Conservation (phyloP, 2,329 filamentous ascomycete genomes). For the Diaporthe sp. region DNA sequence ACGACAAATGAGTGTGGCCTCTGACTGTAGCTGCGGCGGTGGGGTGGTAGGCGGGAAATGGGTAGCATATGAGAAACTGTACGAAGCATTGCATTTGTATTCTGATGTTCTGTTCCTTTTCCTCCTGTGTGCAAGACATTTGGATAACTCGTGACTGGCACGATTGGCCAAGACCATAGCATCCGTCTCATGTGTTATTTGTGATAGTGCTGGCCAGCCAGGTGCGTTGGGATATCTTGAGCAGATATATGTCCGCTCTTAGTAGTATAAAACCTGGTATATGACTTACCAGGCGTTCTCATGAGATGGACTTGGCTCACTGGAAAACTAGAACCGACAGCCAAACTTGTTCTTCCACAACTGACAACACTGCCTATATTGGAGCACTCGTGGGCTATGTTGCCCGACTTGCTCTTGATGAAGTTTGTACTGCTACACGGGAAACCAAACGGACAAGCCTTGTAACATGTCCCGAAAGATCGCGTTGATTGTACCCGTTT, state of each 20-base stretch:
- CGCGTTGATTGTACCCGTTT: too few relatives aligned
- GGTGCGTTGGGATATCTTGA: too few relatives aligned
- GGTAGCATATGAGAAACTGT: slow-evolving; percentile 36
- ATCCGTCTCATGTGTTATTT: neutral
- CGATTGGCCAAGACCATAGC: neutral
- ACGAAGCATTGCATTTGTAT: slow-evolving; percentile 39
- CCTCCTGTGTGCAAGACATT: neutral
- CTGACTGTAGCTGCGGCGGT: neutral
- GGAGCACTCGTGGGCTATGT: neutral
- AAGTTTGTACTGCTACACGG: neutral
- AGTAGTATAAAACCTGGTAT: too few relatives aligned
- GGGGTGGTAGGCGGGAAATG: neutral
- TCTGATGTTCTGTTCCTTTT: neutral
- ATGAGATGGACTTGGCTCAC: too few relatives aligned
- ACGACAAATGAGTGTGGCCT: slow-evolving; percentile 39
- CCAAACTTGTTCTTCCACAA: neutral
- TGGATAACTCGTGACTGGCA: neutral
- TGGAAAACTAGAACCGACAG: neutral
- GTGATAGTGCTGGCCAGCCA: neutral
- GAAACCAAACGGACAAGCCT: too few relatives aligned
- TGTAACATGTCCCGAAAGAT: too few relatives aligned
- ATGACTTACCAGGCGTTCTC: neutral
- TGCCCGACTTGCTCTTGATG: neutral
- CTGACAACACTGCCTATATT: neutral
- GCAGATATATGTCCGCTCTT: neutral